Base-by-base conservation (phyloP, 345 rosid species). In the Alliaria petiolata region DNA sequence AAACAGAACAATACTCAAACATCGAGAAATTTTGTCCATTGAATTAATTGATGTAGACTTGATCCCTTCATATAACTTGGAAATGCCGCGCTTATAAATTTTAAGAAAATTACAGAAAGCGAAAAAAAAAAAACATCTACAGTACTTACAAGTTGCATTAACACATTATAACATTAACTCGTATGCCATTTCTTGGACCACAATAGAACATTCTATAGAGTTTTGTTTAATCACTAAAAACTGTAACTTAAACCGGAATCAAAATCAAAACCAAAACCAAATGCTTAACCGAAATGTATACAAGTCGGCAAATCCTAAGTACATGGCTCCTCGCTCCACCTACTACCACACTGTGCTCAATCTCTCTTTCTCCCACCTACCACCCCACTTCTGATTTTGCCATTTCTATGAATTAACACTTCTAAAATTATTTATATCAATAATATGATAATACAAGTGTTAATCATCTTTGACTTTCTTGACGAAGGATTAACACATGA, bases 301-400 rank as follows among this genome's bases (percentile, higher is more conserved):
- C 3, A 44, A 34, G 78, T 59, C 73, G 78, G 74, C 69, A 43
- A 46, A 75, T 33, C 73, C 69, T 51, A 50, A 67, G 62, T 50
- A 45, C 55, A 74, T 65, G 73, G 34, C 68, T 42, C 49, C 33
- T 47, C 49, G 57, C 45, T 54, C 64, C 67, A 61, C 75, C 75
- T 39, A 51, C 78, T 43, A 67, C 62, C 39, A 67, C 40, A 42
- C 28, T 52, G 16, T 42, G 67, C 44, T 74, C 28, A 16, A 50
- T 49, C 62, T 74, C 67, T 58, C 67, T 74, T 74, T 74, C 72
- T 57, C 62, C 46, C 43, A 75, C 78, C 78, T 34, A 67, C 68
- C 74, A 75, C 49, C 46, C 78, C 74, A 67, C 78, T 62, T 4
- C 42, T 52, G 40, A 70, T 47, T 59, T 70, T 31, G 17, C 74